Conservation (phyloP, 2,329 filamentous ascomycete genomes). For the Colletotrichum eleusines region DNA sequence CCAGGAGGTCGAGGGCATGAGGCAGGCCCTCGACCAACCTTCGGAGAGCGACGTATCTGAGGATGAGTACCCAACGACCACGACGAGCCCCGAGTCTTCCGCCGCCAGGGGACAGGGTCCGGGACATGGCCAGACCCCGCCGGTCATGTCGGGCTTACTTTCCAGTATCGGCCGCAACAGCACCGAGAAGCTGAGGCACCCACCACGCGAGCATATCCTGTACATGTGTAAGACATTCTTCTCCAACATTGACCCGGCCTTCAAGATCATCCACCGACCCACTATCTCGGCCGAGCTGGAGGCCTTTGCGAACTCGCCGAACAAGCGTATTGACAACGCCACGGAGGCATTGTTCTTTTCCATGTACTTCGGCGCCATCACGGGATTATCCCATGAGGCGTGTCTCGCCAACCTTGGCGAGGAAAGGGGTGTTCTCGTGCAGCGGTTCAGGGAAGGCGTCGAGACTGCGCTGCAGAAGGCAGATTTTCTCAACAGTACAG, state of each 20-base stretch:
- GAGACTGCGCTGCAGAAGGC: conserved; percentile 57
- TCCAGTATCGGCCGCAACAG: conserved; percentile 21
- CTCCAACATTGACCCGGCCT: conserved; percentile 56
- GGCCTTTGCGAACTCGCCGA: conserved; percentile 44
- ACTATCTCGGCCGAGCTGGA: conserved; percentile 50
- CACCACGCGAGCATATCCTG: conserved; percentile 53
- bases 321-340: conserved; percentile 44
- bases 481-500: conserved; percentile 57
- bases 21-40: conserved; percentile 57
- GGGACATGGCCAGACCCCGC: conserved; percentile 40
- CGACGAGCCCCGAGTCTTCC: conserved; percentile 49
- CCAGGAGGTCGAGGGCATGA: conserved; percentile 59
- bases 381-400: conserved; percentile 49
- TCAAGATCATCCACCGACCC: conserved; percentile 60
- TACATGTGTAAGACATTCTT: conserved; percentile 53
- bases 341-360: conserved; percentile 56
- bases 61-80: conserved; percentile 47
- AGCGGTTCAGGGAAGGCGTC: conserved; percentile 49
- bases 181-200: conserved; percentile 47
- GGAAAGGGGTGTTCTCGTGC: conserved; percentile 49
- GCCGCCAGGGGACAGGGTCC: conserved; percentile 34
- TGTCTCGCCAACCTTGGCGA: conserved; percentile 52
- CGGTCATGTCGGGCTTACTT: conserved; percentile 47
- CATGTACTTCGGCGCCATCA: conserved; percentile 57
- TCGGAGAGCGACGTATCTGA: conserved; percentile 54